Percentiles rank a stretch among this genome's conserved stretches.
Evolutionary conservation across 305 asterid species (phyloP).

Genomic region (Caryopteris hybrid): DNA sequence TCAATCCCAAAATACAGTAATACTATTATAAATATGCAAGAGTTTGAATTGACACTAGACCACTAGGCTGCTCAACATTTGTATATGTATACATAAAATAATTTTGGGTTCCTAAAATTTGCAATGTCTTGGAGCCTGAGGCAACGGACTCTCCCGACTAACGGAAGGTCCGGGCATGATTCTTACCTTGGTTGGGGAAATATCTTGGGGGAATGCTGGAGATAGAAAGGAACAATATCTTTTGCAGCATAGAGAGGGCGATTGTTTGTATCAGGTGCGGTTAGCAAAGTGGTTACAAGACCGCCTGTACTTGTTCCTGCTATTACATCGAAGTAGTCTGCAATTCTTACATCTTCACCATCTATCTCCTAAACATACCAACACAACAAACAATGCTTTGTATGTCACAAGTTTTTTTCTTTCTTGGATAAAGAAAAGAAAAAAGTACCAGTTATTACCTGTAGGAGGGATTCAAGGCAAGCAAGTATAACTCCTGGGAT

Average conservation of each 20-base stretch:
- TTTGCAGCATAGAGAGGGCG: slow-evolving; percentile 61
- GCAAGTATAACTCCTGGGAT: slow-evolving; percentile 50
- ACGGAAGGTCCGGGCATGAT: too few species aligned
- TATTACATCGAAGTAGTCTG: slow-evolving; percentile 60
- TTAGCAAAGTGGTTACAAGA: slow-evolving; percentile 50
- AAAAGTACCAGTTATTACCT: slow-evolving; percentile 30
- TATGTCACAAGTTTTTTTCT: too few species aligned
- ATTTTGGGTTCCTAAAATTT: too few species aligned
- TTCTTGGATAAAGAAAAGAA: neutral
- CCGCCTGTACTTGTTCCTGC: slow-evolving; percentile 83
- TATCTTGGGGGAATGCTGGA: slow-evolving; percentile 45
- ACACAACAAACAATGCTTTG: neutral
- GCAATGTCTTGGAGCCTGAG: too few species aligned
- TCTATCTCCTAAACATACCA: slow-evolving; percentile 38
- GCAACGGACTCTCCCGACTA: too few species aligned
- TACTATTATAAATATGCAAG: too few species aligned
- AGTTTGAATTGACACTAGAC: too few species aligned
- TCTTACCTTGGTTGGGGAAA: slow-evolving; percentile 52
- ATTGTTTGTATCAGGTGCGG: slow-evolving; percentile 41
- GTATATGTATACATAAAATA: too few species aligned
- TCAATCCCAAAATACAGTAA: too few species aligned
- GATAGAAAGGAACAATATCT: slow-evolving; percentile 44
- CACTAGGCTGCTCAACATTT: too few species aligned
- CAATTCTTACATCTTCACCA: slow-evolving; percentile 47
- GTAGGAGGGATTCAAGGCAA: slow-evolving; percentile 52